Evolutionary conservation across 2,329 filamentous ascomycete genomes (phyloP), one percentile per base, ranked within the genome.

Genomic region (Claviceps africana): DNA sequence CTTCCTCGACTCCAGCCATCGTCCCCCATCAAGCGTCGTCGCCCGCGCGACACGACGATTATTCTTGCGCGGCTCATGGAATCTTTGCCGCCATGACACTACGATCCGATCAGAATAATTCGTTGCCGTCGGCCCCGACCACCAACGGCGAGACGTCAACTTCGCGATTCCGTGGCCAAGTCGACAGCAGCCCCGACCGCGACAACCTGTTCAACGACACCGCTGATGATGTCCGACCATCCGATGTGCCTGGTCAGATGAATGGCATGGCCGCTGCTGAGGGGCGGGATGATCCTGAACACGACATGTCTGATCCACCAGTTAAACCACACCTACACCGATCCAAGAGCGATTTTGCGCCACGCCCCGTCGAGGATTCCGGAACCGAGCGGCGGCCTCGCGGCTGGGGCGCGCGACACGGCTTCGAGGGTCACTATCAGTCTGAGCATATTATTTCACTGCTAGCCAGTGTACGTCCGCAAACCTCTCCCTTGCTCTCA

Each of bases 361-460:
- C 70, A 44, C 71, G 70, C 28, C 64, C 68, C 39, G 67, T 70
- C 25, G 63, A 70, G 17, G 67, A 72, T 19, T 56, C 65, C 43
- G 71, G 73, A 43, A 62, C 66, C 48, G 59, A 64, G 30, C 72
- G 75, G 3, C 73, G 75, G 43, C 65, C 73, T 33, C 67, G 70
- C 44, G 72, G 75, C 58, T 78, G 75, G 74, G 77, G 78, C 8
- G 76, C 76, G 66, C 80, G 90, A 48, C 90, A 96, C 70, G 90
- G 90, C 47, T 96, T 93, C 72, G 88, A 95, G 64, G 86, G 90
- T 59, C 88, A 95, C 67, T 89, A 95, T 65, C 86, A 88, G 63
- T 94, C 86, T 5, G 86, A 89, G 59, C 88, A 95, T 63, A 90
- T 94, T 61, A 85, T 94, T 60, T 85, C 86, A 53, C 79, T 89